Conservation (phyloP, 2,329 filamentous ascomycete species). For the Cordyceps cateniannulata region DNA sequence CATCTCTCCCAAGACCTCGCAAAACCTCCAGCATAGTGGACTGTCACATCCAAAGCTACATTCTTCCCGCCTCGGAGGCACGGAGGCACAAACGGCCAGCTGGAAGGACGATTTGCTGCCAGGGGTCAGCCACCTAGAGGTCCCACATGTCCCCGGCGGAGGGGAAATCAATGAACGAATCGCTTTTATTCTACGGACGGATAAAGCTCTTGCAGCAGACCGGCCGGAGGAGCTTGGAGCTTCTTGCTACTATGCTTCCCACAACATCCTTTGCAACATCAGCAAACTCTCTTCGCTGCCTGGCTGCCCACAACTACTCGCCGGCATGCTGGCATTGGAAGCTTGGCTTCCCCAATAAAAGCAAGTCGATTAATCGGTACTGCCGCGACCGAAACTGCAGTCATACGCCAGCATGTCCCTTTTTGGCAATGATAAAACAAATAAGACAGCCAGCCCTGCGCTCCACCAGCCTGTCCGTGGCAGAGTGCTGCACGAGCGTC, state of each 20-base stretch:
- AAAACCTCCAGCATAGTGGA: neutral
- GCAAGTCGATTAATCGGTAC: too few species aligned
- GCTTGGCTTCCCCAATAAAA: too few species aligned
- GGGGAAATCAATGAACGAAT: too few species aligned
- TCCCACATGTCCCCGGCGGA: too few species aligned
- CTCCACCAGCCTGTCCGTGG: neutral
- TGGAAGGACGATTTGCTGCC: neutral
- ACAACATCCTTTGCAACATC: neutral
- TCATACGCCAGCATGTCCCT: neutral
- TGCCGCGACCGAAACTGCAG: too few species aligned
- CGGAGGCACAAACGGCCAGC: neutral
- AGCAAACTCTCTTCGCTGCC: neutral
- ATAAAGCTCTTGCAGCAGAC: too few species aligned
- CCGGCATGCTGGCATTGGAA: too few species aligned
- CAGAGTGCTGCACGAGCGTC: neutral
- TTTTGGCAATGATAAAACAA: neutral
- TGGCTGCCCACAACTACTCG: too few species aligned
- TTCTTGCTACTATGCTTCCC: neutral
- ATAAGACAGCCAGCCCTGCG: constrained; percentile 1
- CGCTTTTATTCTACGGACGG: too few species aligned
- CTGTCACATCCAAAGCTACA: neutral
- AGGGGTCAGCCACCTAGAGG: too few species aligned
- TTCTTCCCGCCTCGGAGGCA: neutral
- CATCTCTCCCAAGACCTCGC: neutral
- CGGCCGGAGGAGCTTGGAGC: neutral